Evolutionary conservation across 768 basidiomycete genomes (phyloP), one percentile per base, ranked within the genome.

Genomic region (Coprinellus micaceus): DNA sequence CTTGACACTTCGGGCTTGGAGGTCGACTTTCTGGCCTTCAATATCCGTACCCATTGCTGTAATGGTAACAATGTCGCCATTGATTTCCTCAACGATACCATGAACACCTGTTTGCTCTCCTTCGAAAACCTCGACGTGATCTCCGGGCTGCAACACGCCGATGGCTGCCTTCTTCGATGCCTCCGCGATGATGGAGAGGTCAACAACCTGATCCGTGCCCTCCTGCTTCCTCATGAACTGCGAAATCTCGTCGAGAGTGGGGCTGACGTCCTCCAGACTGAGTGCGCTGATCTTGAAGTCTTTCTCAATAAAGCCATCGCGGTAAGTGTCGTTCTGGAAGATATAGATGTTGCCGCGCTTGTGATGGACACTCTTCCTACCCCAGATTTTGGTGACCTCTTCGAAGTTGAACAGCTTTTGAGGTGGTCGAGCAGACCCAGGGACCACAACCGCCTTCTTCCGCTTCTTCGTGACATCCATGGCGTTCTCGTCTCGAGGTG

Each of bases 41-140:
- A 96, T 80, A 57, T 97, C 95, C 26, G 90, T 72, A 4, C 89
- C 88, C 25, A 84, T 74, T 2, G 90, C 90, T 30, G 84, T 84
- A 58, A 99, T 83, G 1, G 88, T 85, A 30, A 98, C 91, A 11
- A 94, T 82, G 58, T 98, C 94, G 60, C 88, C 84, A 28, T 82
- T 78, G 60, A 98, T 91, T 53, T 92, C 88, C 58, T 95, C 92
- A 25, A 99, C 92, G 11, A 89, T 82, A 71, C 97, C 97, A 59
- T 93, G 86, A 9, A 97, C 82, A 58, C 97, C 97, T 6, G 89
- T 80, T 67, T 98, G 94, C 71, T 98, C 94, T 41, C 97, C 97
- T 69, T 98, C 94, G 64, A 94, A 94, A 13, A 98, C 93, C 68
- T 99, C 97, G 45, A 99, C 86, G 61, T 94, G 91, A 72, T 99